Conservation (phyloP, 352 stramenopile genomes). For the Globisporangium yorkense region DNA sequence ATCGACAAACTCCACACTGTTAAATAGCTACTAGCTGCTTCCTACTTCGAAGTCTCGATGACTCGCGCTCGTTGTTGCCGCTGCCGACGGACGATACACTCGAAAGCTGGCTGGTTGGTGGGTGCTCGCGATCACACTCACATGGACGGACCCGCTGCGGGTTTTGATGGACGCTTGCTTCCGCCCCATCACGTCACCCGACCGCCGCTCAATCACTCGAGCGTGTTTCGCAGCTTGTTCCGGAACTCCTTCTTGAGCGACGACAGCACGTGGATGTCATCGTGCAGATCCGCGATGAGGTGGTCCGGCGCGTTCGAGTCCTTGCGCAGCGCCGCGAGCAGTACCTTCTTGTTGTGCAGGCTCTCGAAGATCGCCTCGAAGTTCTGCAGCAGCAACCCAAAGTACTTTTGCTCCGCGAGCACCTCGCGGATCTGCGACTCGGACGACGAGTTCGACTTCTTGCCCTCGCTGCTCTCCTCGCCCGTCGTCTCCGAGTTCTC, state of each 20-base stretch:
- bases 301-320: slow-evolving; percentile 62
- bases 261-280: slow-evolving; percentile 78
- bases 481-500: slow-evolving; percentile 81
- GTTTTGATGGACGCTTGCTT: too few species aligned
- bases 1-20: too few species aligned
- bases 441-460: slow-evolving; percentile 37
- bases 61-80: too few species aligned
- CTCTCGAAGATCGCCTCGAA: slow-evolving; percentile 83
- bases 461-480: slow-evolving; percentile 49
- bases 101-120: too few species aligned
- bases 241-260: slow-evolving; percentile 76
- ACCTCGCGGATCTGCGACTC: slow-evolving; percentile 44
- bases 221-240: slow-evolving; percentile 61
- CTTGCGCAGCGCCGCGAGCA: slow-evolving; percentile 63
- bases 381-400: slow-evolving; percentile 74
- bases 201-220: slow-evolving; percentile 21
- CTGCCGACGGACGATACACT: too few species aligned
- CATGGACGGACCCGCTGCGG: too few species aligned
- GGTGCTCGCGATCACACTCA: too few species aligned
- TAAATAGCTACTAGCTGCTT: too few species aligned
- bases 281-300: slow-evolving; percentile 67
- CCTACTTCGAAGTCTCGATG: too few species aligned
- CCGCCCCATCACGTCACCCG: background rate
- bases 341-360: slow-evolving; percentile 81
- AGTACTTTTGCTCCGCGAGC: slow-evolving; percentile 80